phyloP scores from a whole-genome alignment of 2,329 filamentous ascomycete species.

The Arthrobotrys iridis region DNA sequence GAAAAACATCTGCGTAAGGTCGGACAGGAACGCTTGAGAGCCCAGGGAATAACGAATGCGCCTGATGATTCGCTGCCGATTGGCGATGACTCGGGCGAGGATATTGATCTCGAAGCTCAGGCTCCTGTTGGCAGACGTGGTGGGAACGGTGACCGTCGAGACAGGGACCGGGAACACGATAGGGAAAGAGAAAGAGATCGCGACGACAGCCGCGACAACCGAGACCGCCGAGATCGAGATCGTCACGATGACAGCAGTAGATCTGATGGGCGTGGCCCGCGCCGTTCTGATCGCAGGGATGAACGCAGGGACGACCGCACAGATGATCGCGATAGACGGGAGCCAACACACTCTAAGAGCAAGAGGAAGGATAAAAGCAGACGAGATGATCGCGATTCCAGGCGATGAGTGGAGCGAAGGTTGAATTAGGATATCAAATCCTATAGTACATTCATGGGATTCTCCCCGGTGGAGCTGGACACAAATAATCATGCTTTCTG shows the following conservation, averaged over 20 bases:
- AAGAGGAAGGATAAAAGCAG: conserved; percentile 24
- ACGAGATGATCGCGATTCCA: conserved; percentile 30
- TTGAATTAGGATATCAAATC: too few relatives aligned
- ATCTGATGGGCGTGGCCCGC: conserved; percentile 2
- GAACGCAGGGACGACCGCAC: background rate
- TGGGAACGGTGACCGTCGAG: conserved; percentile 21
- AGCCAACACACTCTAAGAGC: conserved; percentile 16
- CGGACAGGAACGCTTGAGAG: conserved; percentile 66
- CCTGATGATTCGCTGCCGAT: conserved; percentile 32
- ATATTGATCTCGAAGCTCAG: conserved; percentile 50
- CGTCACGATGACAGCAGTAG: background rate
- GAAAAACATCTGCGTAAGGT: conserved; percentile 75
- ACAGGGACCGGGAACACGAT: conserved; percentile 1
- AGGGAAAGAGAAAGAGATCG: background rate
- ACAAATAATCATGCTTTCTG: background rate
- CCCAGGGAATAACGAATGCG: conserved; percentile 24
- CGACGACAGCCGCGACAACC: background rate
- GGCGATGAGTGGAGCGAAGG: background rate
- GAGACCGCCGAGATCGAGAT: conserved; percentile 1
- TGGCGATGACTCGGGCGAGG: conserved; percentile 31
- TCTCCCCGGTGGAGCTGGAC: conserved; percentile 29
- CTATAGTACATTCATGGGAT: too few relatives aligned
- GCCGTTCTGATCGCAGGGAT: conserved; percentile 9
- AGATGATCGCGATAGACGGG: conserved; percentile 15
- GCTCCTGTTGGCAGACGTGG: conserved; percentile 3